phyloP scores from a whole-genome alignment of 257 asterid species.

The Marsdenia floribunda region DNA sequence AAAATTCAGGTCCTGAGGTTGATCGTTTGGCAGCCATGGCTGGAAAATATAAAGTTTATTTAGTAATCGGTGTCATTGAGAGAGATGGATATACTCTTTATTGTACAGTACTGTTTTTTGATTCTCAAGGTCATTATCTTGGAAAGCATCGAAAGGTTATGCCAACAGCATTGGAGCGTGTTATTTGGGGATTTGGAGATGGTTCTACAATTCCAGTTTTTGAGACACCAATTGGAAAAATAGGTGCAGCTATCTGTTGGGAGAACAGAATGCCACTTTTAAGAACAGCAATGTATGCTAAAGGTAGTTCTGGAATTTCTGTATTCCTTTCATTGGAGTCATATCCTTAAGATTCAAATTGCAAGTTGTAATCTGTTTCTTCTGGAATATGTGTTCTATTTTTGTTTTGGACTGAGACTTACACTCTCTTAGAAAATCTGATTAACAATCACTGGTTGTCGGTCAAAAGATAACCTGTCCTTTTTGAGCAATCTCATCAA shows the following conservation, averaged over 20 bases:
- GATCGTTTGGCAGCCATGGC: constrained; percentile 95
- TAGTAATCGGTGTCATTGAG: constrained; percentile 90
- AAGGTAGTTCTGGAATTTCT: constrained; percentile 39
- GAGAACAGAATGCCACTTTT: constrained; percentile 96
- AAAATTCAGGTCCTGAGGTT: constrained; percentile 78
- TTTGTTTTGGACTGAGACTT: background rate
- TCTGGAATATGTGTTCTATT: background rate
- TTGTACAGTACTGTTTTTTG: constrained; percentile 80
- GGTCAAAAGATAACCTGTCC: background rate
- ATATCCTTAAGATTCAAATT: background rate
- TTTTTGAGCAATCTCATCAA: background rate
- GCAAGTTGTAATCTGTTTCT: background rate
- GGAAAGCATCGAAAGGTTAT: constrained; percentile 93
- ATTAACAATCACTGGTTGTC: background rate
- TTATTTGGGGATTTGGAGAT: constrained; percentile 97
- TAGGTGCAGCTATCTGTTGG: constrained; percentile 99
- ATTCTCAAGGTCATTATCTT: constrained; percentile 71
- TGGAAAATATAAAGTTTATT: constrained; percentile 76
- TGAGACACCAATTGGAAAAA: constrained; percentile 86
- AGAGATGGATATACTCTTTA: constrained; percentile 90
- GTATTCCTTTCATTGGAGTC: background rate
- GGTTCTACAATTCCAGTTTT: constrained; percentile 94
- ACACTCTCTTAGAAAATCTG: background rate
- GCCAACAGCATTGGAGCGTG: constrained; percentile 90
- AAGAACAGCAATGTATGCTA: constrained; percentile 91